Base-by-base conservation (phyloP, 2,329 filamentous ascomycete species). In the Pleurostoma richardsiae region DNA sequence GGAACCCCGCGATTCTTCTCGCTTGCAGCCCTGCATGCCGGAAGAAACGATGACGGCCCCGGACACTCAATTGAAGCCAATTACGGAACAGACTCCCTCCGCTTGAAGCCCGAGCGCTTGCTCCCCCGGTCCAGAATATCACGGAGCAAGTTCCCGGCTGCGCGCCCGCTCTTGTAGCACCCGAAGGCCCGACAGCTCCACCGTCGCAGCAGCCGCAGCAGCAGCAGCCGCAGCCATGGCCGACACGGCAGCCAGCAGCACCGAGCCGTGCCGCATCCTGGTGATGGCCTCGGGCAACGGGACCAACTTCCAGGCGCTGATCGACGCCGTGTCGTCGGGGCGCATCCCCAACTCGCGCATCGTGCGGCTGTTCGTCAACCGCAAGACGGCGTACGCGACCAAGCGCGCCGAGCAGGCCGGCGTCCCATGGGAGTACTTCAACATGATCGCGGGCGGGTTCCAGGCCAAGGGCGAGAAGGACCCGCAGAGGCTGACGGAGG, bases 391-490 rank as follows among this genome's bases (percentile, higher is more conserved):
- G 4, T 72, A 66, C 48, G 73, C 74, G 2, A 68, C 59, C 2
- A 56, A 54, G n/a, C 59, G 65, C 1, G 65, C 65, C 5, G 59
- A 65, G 2, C 69, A 59, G 80, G 82, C 55, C 8, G 68, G 64
- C 47, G 91, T 95, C 48, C 83, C 87, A 0, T 88, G 81, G 46
- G 79, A 80, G 46, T 92, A 92, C 71, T 90, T 92, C 74, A 92
- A 92, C 65, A 79, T 94, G 39, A 74, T 91, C 47, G 77, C 79
- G 33, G 85, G 89, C 68, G 90, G 89, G 49, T 80, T 77, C 60
- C 61, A 71, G 45, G 53, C 55, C n/a, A 70, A 71, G 48, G 74
- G 76, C 30, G 88, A 88, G 59, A 77, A 74, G 52, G 79, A 90
- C 56, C 68, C 78, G 19, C 55, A 59, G 26, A 63, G 70, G 66